Evolutionary conservation across 345 rosid species (phyloP), one percentile per base, ranked within the genome.

Genomic region (Hevea brasiliensis): DNA sequence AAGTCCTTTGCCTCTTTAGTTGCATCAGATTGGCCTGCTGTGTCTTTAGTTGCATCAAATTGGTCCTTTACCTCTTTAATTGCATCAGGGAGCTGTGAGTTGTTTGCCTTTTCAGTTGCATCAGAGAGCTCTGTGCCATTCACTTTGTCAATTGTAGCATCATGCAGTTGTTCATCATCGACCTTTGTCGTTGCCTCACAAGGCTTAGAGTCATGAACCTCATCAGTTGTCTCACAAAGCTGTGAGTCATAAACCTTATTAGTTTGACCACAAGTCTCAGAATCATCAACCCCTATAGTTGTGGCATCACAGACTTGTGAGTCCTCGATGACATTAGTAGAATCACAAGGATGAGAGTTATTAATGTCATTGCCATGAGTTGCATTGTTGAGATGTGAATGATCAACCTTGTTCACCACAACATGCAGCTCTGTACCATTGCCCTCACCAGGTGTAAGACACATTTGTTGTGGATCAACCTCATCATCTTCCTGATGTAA

Each of bases 401-500:
- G 77, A 73, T 62, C 74, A 63, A 29, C 65, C 69, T 45, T 29
- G 58, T 63, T 70, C 57, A 66, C 66, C 54, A 61, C 65, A 24
- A 24, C 59, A 51, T 55, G 60, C 42, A 78, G 15, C 57, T 57
- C 71, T 27, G 50, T 27, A 61, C 40, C 6, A 50, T 50, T 47
- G 21, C n/a, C 75, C 61, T 62, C 77, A 13, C 37, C 61, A 41
- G 77, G 53, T 13, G 61, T 50, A 47, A 40, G 66, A 59, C 59
- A 50, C 58, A 69, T 29, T 37, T 54, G 66, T 20, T 20, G 72
- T 3, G 65, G 57, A 42, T 79, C 73, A 53, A 70, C 60, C 21
- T 62, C 61, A 73, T 53, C 74, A 61, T 67, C 77, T 71, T 55
- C 58, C 69, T 57, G 68, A n/a, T n/a, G 74, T 45, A 58, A 59